These are phyloP conservation scores for Didymella sp. DNA, from an alignment of 2,329 filamentous ascomycete species.

Conservation along the genomic window DNA sequence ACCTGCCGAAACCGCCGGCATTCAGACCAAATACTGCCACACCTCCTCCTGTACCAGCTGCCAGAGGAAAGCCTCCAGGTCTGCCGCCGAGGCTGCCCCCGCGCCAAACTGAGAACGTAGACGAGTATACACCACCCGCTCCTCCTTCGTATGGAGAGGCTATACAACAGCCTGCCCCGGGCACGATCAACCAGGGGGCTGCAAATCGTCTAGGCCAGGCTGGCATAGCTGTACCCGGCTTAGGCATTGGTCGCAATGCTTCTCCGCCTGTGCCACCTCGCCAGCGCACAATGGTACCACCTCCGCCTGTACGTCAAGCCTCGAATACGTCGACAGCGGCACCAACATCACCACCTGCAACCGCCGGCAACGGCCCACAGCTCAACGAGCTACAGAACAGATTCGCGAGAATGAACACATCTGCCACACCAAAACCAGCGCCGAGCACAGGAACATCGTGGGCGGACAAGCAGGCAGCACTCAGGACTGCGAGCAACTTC, in stretches of 20 bases:
- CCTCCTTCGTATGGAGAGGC: constrained; percentile 59
- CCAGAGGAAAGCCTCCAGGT: constrained; percentile 57
- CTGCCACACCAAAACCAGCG: constrained; percentile 37
- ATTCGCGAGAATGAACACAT: constrained; percentile 58
- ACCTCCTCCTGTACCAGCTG: constrained; percentile 34
- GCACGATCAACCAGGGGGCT: constrained; percentile 65
- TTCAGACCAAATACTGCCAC: constrained; percentile 52
- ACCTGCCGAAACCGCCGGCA: constrained; percentile 74
- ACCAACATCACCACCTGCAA: constrained; percentile 31
- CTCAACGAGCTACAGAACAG: constrained; percentile 72
- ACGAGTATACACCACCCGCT: constrained; percentile 54
- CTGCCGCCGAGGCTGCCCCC: constrained; percentile 76
- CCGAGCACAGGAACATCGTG: constrained; percentile 64
- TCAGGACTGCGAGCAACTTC: constrained; percentile 66
- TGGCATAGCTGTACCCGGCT: constrained; percentile 77
- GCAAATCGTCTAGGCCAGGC: constrained; percentile 71
- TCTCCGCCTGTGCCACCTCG: constrained; percentile 49
- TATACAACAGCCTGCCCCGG: constrained; percentile 39
- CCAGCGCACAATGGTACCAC: constrained; percentile 32
- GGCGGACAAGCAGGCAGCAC: constrained; percentile 67
- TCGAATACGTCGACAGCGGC: constrained; percentile 29
- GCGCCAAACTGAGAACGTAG: constrained; percentile 63
- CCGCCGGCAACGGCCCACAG: constrained; percentile 50
- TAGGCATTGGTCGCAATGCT: constrained; percentile 70
- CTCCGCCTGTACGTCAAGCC: constrained; percentile 37